A percentile compares a stretch with the other conserved stretches of the same genome.
phyloP scores from a whole-genome alignment of 371 early-diverging fungal genomes.

The Amoeboradix gromovi region DNA sequence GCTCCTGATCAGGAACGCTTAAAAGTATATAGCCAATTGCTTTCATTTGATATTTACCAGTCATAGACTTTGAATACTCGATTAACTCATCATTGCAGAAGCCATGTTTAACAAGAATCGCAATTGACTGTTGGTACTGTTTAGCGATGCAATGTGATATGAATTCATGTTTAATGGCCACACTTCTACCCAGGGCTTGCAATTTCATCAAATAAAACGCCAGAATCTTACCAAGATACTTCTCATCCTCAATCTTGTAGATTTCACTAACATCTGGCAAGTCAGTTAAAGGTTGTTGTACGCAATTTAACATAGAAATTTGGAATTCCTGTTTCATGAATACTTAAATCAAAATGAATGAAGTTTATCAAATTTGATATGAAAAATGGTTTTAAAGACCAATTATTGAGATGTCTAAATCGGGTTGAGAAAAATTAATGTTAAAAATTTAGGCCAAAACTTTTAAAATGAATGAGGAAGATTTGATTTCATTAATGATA shows the following conservation, averaged over 20 bases:
- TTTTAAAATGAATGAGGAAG: no score
- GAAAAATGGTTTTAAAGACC: no score
- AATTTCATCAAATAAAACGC: background rate
- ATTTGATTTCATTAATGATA: no score
- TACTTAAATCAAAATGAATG: no score
- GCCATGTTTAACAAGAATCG: background rate
- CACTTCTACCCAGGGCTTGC: background rate
- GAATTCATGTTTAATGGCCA: background rate
- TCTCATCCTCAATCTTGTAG: background rate
- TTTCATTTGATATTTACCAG: background rate
- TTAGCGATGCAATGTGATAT: background rate
- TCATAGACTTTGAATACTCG: background rate
- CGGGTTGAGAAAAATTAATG: no score
- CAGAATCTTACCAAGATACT: background rate
- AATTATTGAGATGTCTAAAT: no score
- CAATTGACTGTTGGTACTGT: background rate
- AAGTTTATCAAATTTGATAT: no score
- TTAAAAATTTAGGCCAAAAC: no score
- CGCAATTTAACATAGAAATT: no score
- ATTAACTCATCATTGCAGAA: background rate
- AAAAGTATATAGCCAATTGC: background rate
- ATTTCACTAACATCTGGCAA: background rate
- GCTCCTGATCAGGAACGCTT: background rate
- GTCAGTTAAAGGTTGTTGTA: background rate
- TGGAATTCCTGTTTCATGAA: no score